Evolutionary conservation across 179 eudicot genomes (phyloP).

Genomic region (Spergularia azorica): DNA sequence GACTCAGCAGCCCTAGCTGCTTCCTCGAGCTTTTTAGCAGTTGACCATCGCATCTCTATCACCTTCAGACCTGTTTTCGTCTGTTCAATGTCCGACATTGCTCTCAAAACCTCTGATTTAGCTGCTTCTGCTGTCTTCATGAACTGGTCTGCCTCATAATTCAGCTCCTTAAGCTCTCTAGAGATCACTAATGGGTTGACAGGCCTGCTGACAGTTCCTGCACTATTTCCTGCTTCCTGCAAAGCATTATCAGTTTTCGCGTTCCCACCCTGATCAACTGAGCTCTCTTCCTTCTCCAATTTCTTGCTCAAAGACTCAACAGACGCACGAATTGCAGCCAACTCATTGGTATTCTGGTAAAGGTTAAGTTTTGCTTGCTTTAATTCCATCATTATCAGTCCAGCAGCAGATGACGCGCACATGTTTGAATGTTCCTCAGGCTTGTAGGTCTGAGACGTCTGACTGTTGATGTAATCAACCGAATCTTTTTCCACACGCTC

Average conservation of each 20-base stretch:
- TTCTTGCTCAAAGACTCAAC: conserved; percentile 41
- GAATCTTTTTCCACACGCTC: conserved; percentile 13
- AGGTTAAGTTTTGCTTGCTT: conserved; percentile 44
- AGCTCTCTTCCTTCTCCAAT: conserved; percentile 29
- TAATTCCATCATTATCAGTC: conserved; percentile 35
- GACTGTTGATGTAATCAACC: background rate
- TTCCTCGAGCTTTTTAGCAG: conserved; percentile 44
- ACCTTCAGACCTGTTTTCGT: conserved; percentile 39
- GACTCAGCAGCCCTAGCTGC: conserved; percentile 47
- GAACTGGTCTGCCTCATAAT: conserved; percentile 47
- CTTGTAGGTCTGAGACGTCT: background rate
- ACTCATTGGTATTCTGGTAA: conserved; percentile 36
- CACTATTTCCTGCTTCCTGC: background rate
- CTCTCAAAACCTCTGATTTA: conserved; percentile 41
- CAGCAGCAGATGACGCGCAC: conserved; percentile 25
- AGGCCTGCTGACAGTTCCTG: background rate
- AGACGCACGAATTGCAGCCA: conserved; percentile 45
- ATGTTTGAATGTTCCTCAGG: conserved; percentile 18
- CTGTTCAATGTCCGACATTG: conserved; percentile 48
- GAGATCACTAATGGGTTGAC: conserved; percentile 34
- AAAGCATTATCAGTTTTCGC: background rate
- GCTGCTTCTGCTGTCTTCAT: conserved; percentile 53
- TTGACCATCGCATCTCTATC: conserved; percentile 46
- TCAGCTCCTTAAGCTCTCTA: conserved; percentile 46
- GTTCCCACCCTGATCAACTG: conserved; percentile 1